Evolutionary conservation across 2,329 filamentous ascomycete species (phyloP), one percentile per base, ranked within the genome.

Genomic region (Pestalotiopsis sp.): DNA sequence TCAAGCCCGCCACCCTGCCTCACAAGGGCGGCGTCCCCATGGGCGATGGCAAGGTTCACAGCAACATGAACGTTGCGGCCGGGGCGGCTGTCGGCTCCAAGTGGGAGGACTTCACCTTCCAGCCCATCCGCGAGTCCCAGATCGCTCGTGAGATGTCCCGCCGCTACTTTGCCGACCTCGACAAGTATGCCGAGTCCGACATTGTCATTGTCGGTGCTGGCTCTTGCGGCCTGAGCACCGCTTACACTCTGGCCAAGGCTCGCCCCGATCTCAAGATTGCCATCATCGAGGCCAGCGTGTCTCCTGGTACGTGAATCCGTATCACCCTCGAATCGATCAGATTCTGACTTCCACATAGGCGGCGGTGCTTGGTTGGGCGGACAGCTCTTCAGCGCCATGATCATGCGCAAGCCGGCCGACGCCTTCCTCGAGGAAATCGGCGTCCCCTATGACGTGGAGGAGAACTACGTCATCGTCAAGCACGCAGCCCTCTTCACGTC

Each of bases 311-410:
- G 88, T 82, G 71, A 69, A 78, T 75, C 39, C 6, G 13, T n/a
- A 6, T 25, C 13, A 11, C 14, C 25, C 17, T 23, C 27, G 58
- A 2, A 31, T 14, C 7, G 17, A 20, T 17, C 14, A n/a, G 17
- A 38, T 17, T 39, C 25, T 59, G 45, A 56, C 39, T 52, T 41
- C 14, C 49, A n/a, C 27, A 5, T 49, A 79, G 93, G 93, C 70
- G 94, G 94, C 72, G 94, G 94, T 76, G 94, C 94, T 70, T 97
- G 94, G 94, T 90, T 97, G 60, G 95, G 95, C 69, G 94, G 94
- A 20, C 95, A 97, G 85, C 92, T 97, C 69, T 97, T 98, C 89
- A 93, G 90, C 70, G 94, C 94, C 78, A 97, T 97, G 94, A 88
- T 97, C 63, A 94, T 98, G 91, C 92, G 94, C 76, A 97, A 96